A percentile compares a stretch with the other conserved stretches of the same genome.
These are phyloP conservation scores for Podospora bellae-mahoneyi DNA, from an alignment of 495 filamentous ascomycete genomes.

Conservation along the genomic window DNA sequence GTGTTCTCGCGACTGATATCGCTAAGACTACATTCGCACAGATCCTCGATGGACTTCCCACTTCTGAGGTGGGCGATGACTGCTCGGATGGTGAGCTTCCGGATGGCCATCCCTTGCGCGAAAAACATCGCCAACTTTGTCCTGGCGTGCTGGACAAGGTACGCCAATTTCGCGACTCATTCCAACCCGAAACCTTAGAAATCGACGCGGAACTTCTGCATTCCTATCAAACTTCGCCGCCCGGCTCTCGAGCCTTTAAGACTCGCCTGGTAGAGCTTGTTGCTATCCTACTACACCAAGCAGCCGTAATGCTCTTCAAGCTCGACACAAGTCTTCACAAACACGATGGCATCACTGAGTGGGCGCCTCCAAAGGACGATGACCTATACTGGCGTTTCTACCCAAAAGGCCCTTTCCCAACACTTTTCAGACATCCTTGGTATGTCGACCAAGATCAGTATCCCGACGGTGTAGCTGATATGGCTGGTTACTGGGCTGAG, in stretches of 20 bases:
- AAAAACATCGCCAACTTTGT: background rate
- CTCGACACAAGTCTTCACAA: background rate
- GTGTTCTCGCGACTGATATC: background rate
- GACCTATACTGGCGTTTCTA: background rate
- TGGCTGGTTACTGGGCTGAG: background rate
- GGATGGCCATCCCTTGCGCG: background rate
- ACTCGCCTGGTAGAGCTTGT: background rate
- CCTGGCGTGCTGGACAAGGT: background rate
- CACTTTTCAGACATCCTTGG: background rate
- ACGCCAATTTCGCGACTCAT: background rate
- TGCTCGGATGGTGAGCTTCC: background rate
- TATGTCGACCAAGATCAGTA: background rate
- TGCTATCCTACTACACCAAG: background rate
- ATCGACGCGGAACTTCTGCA: background rate
- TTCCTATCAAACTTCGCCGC: background rate
- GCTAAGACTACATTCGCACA: background rate
- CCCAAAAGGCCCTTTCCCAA: background rate
- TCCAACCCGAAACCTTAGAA: background rate
- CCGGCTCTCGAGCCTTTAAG: background rate
- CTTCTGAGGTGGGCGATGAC: background rate
- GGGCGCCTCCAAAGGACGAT: background rate
- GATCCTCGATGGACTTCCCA: background rate
- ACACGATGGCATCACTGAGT: background rate
- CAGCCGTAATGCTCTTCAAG: background rate
- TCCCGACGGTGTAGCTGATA: background rate